Conservation (phyloP, 129 eudicot genomes). For the Lactuca sativa region DNA sequence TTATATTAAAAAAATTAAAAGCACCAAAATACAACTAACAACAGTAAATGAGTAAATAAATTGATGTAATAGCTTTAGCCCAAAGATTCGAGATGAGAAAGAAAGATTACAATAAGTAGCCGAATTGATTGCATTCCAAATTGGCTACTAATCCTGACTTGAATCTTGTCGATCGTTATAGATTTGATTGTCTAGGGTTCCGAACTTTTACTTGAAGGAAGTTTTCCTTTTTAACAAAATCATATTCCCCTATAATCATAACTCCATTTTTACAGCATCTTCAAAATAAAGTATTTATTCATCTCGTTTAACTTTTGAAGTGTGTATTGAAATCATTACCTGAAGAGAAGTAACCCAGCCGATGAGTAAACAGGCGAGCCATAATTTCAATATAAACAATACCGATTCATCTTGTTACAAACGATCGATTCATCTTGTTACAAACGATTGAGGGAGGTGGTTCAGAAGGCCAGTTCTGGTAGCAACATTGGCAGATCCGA, state of each 20-base stretch:
- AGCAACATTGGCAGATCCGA: too few species aligned
- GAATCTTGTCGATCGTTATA: slow-evolving; percentile 32
- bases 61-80: not conserved
- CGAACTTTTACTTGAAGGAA: slow-evolving; percentile 81
- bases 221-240: slow-evolving; percentile 91
- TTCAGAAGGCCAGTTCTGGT: too few species aligned
- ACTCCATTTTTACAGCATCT: not conserved
- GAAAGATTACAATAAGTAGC: not conserved
- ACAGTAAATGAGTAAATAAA: not conserved
- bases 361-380: slow-evolving; percentile 78
- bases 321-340: slow-evolving; percentile 35
- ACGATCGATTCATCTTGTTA: too few species aligned
- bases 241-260: slow-evolving; percentile 76
- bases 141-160: slow-evolving; percentile 27
- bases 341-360: slow-evolving; percentile 95
- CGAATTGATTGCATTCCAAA: slow-evolving; percentile 7
- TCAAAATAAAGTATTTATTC: not conserved
- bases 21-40: slow-evolving; percentile 3
- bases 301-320: slow-evolving; percentile 3
- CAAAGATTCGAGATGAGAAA: not conserved
- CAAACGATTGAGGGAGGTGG: too few species aligned
- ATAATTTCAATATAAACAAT: too few species aligned
- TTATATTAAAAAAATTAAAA: slow-evolving; percentile 3
- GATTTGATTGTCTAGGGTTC: slow-evolving; percentile 43
- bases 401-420: too few species aligned